Base-by-base conservation (phyloP, 2,329 filamentous ascomycete species). In the Harringtonia aguacate region DNA sequence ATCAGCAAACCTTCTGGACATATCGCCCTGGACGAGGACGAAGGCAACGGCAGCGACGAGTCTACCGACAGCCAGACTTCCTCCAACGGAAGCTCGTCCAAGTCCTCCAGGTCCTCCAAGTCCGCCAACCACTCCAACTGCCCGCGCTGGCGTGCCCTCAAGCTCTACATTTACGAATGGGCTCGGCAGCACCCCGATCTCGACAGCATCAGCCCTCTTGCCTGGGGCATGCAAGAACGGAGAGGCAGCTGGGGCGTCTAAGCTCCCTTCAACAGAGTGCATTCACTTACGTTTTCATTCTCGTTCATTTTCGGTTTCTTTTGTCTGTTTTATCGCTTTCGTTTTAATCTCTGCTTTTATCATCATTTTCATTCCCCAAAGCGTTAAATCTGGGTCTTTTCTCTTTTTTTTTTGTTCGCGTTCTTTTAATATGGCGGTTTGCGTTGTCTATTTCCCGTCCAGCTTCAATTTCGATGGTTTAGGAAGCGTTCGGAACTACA, bases 151-250 rank as follows among this genome's bases (percentile, higher is more conserved):
- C 79, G 75, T 56, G 90, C 90, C 1, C 68, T 97, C 36, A 82
- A 81, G 56, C 58, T 80, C 34, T 97, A 97, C 60, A 84, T 97
- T 33, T 72, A 73, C 31, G 88, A 95, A 60, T 97, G 90, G 90
- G 89, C 84, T 21, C 73, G 83, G 45, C 88, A 95, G 61, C 86
- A 94, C 58, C 86, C 88, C 6, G 73, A 77, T 49, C 77, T 92
- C 61, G 71, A 78, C 52, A 67, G 69, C 45, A 69, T 77, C 50
- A 70, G 71, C 43, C 68, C 75, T 4, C 62, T 76, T 50, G 74
- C 75, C 5, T 86, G 83, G 83, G 84, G 83, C 13, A 75, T 84
- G 39, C 67, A 72, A 44, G 79, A 77, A 48, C 65, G 80, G 47
- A 66, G 77, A 56, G 83, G 84, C 45, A 86, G 82, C 54, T 88